A percentile compares a stretch with the other conserved stretches of the same genome.
Evolutionary conservation across 345 rosid genomes (phyloP).

Genomic region (Brassica juncea): DNA sequence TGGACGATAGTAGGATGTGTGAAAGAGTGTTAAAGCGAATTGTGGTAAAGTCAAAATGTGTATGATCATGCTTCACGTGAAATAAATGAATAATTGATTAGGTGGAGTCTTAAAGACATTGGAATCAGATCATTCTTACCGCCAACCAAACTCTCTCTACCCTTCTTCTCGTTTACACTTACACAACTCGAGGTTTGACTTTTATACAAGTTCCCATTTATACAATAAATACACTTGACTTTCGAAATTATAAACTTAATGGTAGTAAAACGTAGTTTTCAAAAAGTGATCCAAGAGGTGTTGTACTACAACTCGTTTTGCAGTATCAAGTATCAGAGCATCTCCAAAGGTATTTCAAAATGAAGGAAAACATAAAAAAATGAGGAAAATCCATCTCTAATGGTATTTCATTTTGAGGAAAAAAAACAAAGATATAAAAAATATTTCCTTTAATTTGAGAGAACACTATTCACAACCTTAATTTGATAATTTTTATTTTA

Average conservation of each 20-base stretch:
- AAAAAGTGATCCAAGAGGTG: no score
- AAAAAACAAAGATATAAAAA: no score
- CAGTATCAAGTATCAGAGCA: no score
- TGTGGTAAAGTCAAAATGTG: constrained; percentile 19
- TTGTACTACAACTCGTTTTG: no score
- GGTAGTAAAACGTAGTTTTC: background rate
- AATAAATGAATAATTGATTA: background rate
- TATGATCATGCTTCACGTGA: constrained; percentile 1
- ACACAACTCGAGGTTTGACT: background rate
- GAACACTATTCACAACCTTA: no score
- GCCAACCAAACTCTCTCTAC: constrained; percentile 10
- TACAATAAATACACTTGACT: background rate
- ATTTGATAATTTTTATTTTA: no score
- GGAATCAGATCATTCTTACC: background rate
- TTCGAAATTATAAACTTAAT: background rate
- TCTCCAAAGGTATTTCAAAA: no score
- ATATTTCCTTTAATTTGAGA: no score
- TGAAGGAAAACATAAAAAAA: no score
- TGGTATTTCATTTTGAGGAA: no score
- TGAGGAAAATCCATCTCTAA: no score
- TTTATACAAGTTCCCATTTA: background rate
- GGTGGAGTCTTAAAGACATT: background rate
- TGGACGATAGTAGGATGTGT: background rate
- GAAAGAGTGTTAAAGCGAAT: background rate
- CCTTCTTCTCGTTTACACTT: constrained; percentile 11